Conservation (phyloP, 768 basidiomycete species). For the Lentinula lateritia region DNA sequence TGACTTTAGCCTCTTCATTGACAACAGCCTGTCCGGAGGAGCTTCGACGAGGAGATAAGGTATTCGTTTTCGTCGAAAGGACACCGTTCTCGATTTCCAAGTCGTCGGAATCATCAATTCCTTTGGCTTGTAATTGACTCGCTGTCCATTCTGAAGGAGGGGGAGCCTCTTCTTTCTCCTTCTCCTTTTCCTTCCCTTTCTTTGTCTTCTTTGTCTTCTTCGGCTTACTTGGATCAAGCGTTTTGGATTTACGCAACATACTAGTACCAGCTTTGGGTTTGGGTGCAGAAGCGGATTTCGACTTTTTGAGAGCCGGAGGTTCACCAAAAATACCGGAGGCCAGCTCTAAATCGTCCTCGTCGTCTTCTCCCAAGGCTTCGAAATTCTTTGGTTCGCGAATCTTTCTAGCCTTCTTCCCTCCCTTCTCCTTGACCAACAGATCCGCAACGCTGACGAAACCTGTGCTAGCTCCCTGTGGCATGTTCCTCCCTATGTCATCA, state of each 20-base stretch:
- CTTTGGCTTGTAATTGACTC: conserved; percentile 40
- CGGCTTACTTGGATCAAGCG: conserved; percentile 25
- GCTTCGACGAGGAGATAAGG: neutral
- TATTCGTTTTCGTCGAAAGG: conserved; percentile 7
- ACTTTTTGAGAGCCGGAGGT: conserved; percentile 34
- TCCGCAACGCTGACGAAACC: conserved; percentile 70
- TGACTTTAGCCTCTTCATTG: conserved; percentile 6
- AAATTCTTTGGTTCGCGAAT: conserved; percentile 32
- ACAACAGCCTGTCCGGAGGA: neutral
- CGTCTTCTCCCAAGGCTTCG: conserved; percentile 53
- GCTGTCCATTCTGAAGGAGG: conserved; percentile 18
- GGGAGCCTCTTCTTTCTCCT: neutral
- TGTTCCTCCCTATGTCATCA: conserved; percentile 61
- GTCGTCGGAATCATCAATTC: conserved; percentile 50
- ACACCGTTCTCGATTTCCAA: conserved; percentile 47
- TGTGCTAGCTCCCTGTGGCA: conserved; percentile 64
- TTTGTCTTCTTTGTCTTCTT: conserved; percentile 11
- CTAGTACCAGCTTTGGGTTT: conserved; percentile 26
- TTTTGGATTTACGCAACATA: conserved; percentile 38
- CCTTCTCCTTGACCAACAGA: conserved; percentile 45
- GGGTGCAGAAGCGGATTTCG: conserved; percentile 26
- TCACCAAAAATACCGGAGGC: conserved; percentile 45
- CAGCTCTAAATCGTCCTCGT: conserved; percentile 64
- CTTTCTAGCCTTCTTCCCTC: conserved; percentile 41
- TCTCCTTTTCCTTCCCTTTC: conserved; percentile 19